Conservation (phyloP, 2,329 filamentous ascomycete genomes). For the Penicillium vulpinum region DNA sequence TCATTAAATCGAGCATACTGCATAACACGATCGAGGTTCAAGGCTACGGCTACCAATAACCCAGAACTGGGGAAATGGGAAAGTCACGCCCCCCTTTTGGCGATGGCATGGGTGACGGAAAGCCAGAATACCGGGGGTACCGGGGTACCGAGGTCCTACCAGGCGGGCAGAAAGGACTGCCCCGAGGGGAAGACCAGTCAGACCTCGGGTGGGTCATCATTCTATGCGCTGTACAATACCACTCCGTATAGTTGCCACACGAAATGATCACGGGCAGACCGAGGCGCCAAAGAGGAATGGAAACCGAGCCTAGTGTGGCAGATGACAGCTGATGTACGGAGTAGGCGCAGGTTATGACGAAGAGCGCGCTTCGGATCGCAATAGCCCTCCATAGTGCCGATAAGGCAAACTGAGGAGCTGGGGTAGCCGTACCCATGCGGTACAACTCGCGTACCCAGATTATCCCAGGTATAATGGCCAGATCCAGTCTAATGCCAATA, state of each 20-base stretch:
- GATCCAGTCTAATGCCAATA: neutral
- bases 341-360: neutral
- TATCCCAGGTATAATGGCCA: neutral
- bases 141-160: constrained; percentile 5
- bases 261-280: constrained; percentile 2
- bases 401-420: neutral
- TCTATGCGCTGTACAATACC: neutral
- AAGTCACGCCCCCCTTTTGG: neutral
- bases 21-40: neutral
- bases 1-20: neutral
- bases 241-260: neutral
- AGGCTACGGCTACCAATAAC: constrained; percentile 3
- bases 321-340: constrained; percentile 9
- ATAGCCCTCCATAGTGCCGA: neutral
- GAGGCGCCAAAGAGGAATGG: neutral
- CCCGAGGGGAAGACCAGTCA: neutral
- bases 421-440: neutral
- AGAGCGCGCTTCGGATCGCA: constrained; percentile 9
- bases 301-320: neutral
- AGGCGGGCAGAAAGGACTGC: neutral
- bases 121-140: neutral
- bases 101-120: neutral
- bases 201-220: neutral
- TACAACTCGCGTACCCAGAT: neutral
- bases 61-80: neutral